Evolutionary conservation across 495 filamentous ascomycete species (phyloP).

Genomic region (Xylaria sp.): DNA sequence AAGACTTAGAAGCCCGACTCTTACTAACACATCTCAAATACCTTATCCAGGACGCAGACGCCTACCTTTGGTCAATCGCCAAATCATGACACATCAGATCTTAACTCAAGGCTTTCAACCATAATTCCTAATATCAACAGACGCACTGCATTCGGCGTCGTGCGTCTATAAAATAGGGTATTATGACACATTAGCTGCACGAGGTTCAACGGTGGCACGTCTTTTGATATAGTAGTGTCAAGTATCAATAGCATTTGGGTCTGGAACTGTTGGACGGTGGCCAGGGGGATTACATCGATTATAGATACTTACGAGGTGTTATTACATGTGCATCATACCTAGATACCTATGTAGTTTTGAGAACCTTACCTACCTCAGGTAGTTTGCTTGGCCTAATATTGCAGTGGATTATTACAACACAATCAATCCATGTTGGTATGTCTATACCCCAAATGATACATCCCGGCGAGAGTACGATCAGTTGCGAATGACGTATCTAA

Average conservation of each 20-base stretch:
- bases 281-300: constrained; percentile 14
- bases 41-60: constrained; percentile 39
- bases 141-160: background rate
- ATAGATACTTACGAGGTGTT: constrained; percentile 15
- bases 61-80: constrained; percentile 39
- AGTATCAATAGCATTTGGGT: constrained; percentile 25
- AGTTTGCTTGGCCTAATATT: constrained; percentile 5
- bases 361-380: constrained; percentile 3
- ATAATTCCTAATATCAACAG: constrained; percentile 14
- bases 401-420: background rate
- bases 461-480: background rate
- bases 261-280: background rate
- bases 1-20: constrained; percentile 27
- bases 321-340: constrained; percentile 21
- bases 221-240: constrained; percentile 7
- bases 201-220: background rate
- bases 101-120: constrained; percentile 41
- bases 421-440: background rate
- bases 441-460: background rate
- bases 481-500: background rate
- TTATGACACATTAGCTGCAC: background rate
- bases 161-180: background rate
- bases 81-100: constrained; percentile 44
- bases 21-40: constrained; percentile 26
- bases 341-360: constrained; percentile 21